Percentiles rank a stretch among this genome's conserved stretches.
Conservation (phyloP, 345 rosid genomes). For the Linum tenue region DNA sequence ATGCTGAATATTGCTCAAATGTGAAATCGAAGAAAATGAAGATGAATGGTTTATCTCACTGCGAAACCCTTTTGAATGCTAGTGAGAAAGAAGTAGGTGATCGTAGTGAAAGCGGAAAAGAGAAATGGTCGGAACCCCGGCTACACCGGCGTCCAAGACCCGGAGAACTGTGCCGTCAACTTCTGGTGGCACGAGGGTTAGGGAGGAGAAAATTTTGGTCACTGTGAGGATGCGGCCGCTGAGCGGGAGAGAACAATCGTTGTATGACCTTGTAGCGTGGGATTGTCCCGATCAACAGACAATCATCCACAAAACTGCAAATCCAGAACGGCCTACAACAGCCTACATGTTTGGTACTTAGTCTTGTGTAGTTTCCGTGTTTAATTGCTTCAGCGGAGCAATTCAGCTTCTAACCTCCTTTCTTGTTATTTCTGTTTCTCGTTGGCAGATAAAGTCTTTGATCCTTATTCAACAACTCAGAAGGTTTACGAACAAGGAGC, state of each 20-base stretch:
- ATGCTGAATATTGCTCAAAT: background rate
- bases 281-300: conserved; percentile 62
- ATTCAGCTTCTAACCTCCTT: background rate
- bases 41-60: background rate
- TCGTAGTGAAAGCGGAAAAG: background rate
- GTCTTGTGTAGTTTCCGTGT: background rate
- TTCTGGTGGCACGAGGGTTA: background rate
- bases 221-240: conserved; percentile 80
- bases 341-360: conserved; percentile 54
- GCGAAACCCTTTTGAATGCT: background rate
- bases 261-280: conserved; percentile 92
- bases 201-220: conserved; percentile 84
- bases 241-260: conserved; percentile 68
- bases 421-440: background rate
- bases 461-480: conserved; percentile 50
- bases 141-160: conserved; percentile 57
- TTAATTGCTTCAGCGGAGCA: conserved; percentile 1
- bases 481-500: conserved; percentile 87
- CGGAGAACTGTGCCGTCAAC: conserved; percentile 29
- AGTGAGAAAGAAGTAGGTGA: background rate
- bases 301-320: conserved; percentile 55
- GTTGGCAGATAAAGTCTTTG: conserved; percentile 69
- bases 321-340: conserved; percentile 39
- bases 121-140: conserved; percentile 48
- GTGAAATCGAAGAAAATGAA: background rate